Conservation (phyloP, 2,329 filamentous ascomycete species). For the Aspergillus sp. region DNA sequence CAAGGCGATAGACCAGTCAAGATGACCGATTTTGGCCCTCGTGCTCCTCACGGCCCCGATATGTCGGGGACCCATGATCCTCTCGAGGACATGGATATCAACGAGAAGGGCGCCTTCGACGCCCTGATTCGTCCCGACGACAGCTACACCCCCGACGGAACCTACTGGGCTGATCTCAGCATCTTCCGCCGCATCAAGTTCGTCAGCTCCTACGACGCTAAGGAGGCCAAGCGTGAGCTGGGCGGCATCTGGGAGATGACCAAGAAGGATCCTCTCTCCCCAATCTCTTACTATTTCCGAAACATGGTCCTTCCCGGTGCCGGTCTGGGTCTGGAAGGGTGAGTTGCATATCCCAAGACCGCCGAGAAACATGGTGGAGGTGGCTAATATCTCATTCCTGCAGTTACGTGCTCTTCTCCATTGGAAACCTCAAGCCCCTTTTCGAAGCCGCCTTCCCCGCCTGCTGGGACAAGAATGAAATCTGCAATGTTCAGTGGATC, state of each 20-base stretch:
- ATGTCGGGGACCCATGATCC: slow-evolving; percentile 44
- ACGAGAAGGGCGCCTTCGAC: slow-evolving; percentile 66
- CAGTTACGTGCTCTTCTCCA: slow-evolving; percentile 93
- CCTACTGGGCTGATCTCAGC: slow-evolving; percentile 90
- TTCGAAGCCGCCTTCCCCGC: slow-evolving; percentile 70
- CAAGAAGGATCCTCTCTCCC: slow-evolving; percentile 80
- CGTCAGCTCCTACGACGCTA: slow-evolving; percentile 68
- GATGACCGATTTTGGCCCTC: slow-evolving; percentile 40
- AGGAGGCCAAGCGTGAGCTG: slow-evolving; percentile 68
- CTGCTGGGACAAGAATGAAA: slow-evolving; percentile 69
- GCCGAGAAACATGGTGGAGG: neutral
- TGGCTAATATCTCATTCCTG: neutral
- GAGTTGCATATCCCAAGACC: slow-evolving; percentile 23
- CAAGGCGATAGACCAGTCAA: neutral
- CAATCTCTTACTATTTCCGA: slow-evolving; percentile 80
- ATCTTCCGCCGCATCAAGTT: slow-evolving; percentile 69
- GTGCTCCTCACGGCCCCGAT: slow-evolving; percentile 48
- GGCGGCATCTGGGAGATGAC: slow-evolving; percentile 69
- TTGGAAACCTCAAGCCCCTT: slow-evolving; percentile 84
- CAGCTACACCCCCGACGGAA: slow-evolving; percentile 75
- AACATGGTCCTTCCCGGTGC: slow-evolving; percentile 92
- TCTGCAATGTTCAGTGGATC: slow-evolving; percentile 77
- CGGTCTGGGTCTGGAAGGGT: slow-evolving; percentile 84
- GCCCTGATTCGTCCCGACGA: slow-evolving; percentile 84
- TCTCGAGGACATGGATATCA: slow-evolving; percentile 52